Conservation (phyloP, 2,329 filamentous ascomycete genomes). For the Epichloe amarillans region DNA sequence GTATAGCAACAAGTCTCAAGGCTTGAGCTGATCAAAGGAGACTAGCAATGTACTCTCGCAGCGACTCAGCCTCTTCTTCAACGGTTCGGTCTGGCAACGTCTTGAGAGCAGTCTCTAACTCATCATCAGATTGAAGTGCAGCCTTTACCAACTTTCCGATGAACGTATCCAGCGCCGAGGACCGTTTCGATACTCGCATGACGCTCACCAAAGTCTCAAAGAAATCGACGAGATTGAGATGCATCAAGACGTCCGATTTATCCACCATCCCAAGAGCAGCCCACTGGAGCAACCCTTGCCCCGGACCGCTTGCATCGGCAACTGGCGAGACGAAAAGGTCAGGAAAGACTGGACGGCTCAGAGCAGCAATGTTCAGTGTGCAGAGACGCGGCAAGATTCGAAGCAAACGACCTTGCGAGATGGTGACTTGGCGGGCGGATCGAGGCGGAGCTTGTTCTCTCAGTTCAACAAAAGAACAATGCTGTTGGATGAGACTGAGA, state of each 20-base stretch:
- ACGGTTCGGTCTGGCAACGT: constrained; percentile 34
- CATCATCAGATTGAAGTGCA: constrained; percentile 25
- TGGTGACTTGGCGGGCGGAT: constrained; percentile 26
- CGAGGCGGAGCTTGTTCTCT: constrained; percentile 11
- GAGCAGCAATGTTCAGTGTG: constrained; percentile 28
- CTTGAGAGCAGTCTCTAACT: constrained; percentile 25
- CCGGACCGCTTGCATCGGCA: constrained; percentile 10
- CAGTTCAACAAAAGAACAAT: constrained; percentile 21
- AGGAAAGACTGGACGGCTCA: constrained; percentile 24
- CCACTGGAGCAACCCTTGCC: constrained; percentile 34
- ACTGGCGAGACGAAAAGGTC: constrained; percentile 18
- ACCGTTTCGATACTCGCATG: constrained; percentile 28
- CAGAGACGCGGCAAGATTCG: constrained; percentile 37
- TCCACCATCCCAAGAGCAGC: constrained; percentile 39
- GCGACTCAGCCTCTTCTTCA: constrained; percentile 35
- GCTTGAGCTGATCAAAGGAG: constrained; percentile 15
- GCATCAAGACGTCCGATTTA: constrained; percentile 34
- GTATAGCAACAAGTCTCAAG: too few relatives aligned
- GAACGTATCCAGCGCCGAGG: constrained; percentile 20
- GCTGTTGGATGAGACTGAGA: constrained; percentile 29
- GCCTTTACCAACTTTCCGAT: constrained; percentile 27
- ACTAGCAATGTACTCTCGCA: constrained; percentile 31
- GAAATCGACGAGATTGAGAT: constrained; percentile 38
- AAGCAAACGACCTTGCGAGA: constrained; percentile 40
- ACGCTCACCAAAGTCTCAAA: constrained; percentile 37